phyloP scores from a whole-genome alignment of 1,284 basidiomycete genomes.

The Vanrija pseudolonga region DNA sequence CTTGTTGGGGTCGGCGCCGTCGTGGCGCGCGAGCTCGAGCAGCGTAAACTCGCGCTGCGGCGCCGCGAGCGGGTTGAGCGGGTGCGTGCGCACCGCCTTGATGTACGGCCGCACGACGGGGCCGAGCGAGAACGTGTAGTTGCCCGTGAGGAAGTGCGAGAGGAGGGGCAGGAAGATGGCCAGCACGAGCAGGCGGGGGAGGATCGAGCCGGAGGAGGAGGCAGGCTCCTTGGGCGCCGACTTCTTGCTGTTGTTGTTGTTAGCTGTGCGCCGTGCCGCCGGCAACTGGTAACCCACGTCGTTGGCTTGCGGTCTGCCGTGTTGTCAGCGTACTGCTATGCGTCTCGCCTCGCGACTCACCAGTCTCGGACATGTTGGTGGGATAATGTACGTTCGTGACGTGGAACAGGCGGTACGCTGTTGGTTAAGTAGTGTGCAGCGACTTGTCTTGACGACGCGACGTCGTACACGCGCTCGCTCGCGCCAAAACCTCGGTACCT shows the following conservation, averaged over 20 bases:
- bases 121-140: constrained; percentile 29
- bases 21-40: constrained; percentile 60
- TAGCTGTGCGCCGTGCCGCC: constrained; percentile 2
- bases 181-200: constrained; percentile 20
- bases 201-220: constrained; percentile 2
- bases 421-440: no score
- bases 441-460: no score
- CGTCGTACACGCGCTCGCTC: no score
- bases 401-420: no score
- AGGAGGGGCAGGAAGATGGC: constrained; percentile 40
- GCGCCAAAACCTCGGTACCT: no score
- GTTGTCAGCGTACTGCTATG: background rate
- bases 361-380: no score
- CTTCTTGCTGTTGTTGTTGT: background rate
- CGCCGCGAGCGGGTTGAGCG: constrained; percentile 11
- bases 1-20: constrained; percentile 65
- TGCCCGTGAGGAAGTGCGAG: constrained; percentile 35
- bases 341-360: no score
- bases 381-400: no score
- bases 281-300: background rate
- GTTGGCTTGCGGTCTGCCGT: constrained; percentile 1
- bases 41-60: constrained; percentile 28
- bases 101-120: constrained; percentile 10
- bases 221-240: background rate
- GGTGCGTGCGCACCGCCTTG: background rate